Evolutionary conservation across 2,329 filamentous ascomycete genomes (phyloP), one percentile per base, ranked within the genome.

Genomic region (Ophidiomyces ophidiicola): DNA sequence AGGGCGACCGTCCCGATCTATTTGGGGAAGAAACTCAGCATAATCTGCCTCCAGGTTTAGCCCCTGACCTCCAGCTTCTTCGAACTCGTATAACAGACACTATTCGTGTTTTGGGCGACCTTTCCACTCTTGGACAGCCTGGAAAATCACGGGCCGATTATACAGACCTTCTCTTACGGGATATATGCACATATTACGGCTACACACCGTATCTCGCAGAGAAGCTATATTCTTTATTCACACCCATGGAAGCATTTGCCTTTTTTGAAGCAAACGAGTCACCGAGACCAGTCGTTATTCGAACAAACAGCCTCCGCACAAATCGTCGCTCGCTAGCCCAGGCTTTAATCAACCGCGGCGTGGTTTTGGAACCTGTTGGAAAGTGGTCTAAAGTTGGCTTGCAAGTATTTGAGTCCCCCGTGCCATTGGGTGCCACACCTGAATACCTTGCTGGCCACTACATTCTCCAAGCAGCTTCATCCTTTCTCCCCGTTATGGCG

Each of bases 201-300:
- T 98, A 98, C 68, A 92, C 83, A 3, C 76, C 81, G 25, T 96
- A 81, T 64, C 72, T 98, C n/a, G 90, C 87, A 3, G 84, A 94
- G 63, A 98, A 96, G 70, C 77, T 98, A 11, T 86, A 87, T 66
- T 80, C 81, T 55, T 76, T 98, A 5, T 96, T 98, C 65, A 78
- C 86, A 1, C 84, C 90, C 0, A 79, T 81, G 51, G 90, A 98
- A 66, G 90, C 90, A 0, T 92, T 96, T 51, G 87, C 87, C 39
- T 98, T 98, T 65, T 96, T 98, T 66, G 90, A 98, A 66, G 88
- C 88, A 53, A 98, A 98, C 76, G 90, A 98, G 66, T 86, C 83
- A 19, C 77, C 86, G 10, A 78, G 90, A 36, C 90, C 90, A 3
- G 79, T 98, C 43, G 90, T 98, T 48, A 92, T 98, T 57, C 80